A percentile compares a stretch with the other conserved stretches of the same genome.
Conservation (phyloP, 2,329 filamentous ascomycete species). For the Sporothrix brunneoviolacea region DNA sequence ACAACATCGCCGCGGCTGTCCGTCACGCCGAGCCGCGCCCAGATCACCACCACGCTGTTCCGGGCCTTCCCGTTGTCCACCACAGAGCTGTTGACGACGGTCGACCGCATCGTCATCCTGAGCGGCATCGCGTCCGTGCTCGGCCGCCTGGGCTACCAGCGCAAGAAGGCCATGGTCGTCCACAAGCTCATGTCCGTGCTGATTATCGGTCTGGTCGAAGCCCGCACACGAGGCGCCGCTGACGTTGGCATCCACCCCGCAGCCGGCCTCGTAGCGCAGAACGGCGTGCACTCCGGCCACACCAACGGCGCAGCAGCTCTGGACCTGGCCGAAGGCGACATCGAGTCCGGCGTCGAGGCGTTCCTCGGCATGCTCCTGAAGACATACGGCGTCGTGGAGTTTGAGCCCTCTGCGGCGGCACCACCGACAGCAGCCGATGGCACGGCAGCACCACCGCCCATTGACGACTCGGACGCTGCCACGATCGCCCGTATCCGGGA, state of each 20-base stretch:
- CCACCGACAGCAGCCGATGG: constrained; percentile 20
- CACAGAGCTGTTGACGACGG: constrained; percentile 61
- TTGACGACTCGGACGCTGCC: constrained; percentile 44
- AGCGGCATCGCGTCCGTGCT: constrained; percentile 85
- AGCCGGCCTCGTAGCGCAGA: constrained; percentile 71
- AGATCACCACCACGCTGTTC: constrained; percentile 60
- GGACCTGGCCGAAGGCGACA: constrained; percentile 57
- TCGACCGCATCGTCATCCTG: constrained; percentile 71
- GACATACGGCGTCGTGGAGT: constrained; percentile 57
- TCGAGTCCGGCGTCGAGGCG: constrained; percentile 59
- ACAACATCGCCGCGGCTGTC: constrained; percentile 50
- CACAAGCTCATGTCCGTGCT: constrained; percentile 78
- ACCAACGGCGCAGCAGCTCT: constrained; percentile 47
- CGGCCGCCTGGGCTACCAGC: constrained; percentile 67
- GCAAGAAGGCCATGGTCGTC: constrained; percentile 87
- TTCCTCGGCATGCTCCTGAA: constrained; percentile 56
- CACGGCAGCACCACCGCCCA: constrained; percentile 18
- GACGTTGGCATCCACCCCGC: constrained; percentile 94
- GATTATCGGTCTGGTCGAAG: constrained; percentile 79
- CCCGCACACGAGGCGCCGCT: constrained; percentile 86
- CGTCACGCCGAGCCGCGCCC: constrained; percentile 50
- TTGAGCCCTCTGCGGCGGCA: constrained; percentile 28
- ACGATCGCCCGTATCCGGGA: constrained; percentile 52
- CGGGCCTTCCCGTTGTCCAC: constrained; percentile 63
- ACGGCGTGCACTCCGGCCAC: constrained; percentile 33